Conservation (phyloP, 352 stramenopile species). For the Globisporangium alternatum region DNA sequence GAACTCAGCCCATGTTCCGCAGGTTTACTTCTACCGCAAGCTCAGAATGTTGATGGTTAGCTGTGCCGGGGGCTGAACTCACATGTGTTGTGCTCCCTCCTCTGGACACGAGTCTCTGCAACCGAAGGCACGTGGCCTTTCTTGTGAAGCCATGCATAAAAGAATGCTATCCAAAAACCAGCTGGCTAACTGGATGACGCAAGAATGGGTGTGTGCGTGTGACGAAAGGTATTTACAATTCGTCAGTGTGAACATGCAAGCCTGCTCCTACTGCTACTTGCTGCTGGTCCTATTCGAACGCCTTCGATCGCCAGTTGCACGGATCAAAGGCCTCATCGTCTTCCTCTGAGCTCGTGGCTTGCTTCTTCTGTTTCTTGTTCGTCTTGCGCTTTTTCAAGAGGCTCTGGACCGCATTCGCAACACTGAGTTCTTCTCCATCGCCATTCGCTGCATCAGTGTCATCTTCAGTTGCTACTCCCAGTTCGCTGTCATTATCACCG, state of each 20-base stretch:
- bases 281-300: slow-evolving; percentile 20
- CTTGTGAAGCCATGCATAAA: background rate
- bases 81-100: too few relatives aligned
- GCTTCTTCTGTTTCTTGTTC: slow-evolving; percentile 22
- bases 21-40: too few relatives aligned
- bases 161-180: background rate
- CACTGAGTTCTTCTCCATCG: slow-evolving; percentile 13
- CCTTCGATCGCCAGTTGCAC: slow-evolving; percentile 44
- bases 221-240: background rate
- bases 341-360: slow-evolving; percentile 20
- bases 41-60: too few relatives aligned
- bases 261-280: background rate
- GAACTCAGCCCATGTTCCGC: too few relatives aligned
- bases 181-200: background rate
- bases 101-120: too few relatives aligned
- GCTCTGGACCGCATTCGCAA: slow-evolving; percentile 14
- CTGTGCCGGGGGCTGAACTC: too few relatives aligned
- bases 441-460: slow-evolving; percentile 9
- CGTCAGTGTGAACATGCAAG: background rate
- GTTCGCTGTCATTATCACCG: background rate
- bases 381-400: slow-evolving; percentile 23
- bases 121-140: background rate
- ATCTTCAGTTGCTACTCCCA: background rate
- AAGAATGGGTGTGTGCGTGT: background rate
- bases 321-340: slow-evolving; percentile 38